These are phyloP conservation scores for Triticum timopheevii DNA, from an alignment of 176 grass and related monocot species.

Conservation along the genomic window DNA sequence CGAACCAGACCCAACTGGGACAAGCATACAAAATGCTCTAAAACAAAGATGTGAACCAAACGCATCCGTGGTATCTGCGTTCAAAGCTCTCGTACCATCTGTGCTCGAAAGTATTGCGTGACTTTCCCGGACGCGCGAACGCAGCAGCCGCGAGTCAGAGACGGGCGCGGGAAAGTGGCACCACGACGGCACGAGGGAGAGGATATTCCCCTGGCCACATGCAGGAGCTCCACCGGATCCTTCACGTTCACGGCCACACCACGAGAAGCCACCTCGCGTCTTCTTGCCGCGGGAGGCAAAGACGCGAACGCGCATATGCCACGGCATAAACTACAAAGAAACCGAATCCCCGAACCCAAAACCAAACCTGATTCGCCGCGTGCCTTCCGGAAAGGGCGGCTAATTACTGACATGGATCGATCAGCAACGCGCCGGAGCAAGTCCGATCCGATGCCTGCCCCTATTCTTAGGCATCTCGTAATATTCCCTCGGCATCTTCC, in stretches of 20 bases:
- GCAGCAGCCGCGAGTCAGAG: background rate
- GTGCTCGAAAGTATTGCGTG: no score
- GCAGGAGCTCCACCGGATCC: slow-evolving; percentile 8
- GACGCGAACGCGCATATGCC: background rate
- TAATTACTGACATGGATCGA: background rate
- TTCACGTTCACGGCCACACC: background rate
- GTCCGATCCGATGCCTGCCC: background rate
- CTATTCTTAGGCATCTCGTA: slow-evolving; percentile 35
- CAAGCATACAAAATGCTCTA: no score
- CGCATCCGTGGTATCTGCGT: no score
- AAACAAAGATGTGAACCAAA: no score
- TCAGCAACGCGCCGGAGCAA: background rate
- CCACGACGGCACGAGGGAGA: background rate
- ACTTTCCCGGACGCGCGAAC: background rate
- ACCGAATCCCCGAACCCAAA: background rate
- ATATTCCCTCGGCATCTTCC: slow-evolving; percentile 76
- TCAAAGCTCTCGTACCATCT: no score
- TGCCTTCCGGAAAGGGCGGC: background rate
- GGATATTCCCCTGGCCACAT: background rate
- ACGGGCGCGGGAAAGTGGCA: no score
- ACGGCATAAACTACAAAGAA: background rate
- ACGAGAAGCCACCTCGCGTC: background rate
- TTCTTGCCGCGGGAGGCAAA: background rate
- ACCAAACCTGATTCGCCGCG: background rate
- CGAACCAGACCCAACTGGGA: no score